phyloP scores from a whole-genome alignment of 495 filamentous ascomycete species.

The Apiosordaria backusii region DNA sequence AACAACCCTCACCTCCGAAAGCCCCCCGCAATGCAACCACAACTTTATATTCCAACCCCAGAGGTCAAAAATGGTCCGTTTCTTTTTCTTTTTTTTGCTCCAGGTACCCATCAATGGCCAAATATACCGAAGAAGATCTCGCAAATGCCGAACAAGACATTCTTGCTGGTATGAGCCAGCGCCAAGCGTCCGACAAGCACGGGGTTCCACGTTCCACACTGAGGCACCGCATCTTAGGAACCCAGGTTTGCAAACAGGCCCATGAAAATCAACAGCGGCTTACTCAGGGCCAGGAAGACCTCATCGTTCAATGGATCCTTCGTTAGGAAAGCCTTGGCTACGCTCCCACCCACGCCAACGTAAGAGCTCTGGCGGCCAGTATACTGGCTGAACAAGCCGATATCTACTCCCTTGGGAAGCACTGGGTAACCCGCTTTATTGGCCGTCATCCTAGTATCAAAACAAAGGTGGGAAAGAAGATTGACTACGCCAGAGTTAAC shows the following conservation, averaged over 20 bases:
- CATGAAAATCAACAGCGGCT: neutral
- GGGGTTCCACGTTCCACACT: slow-evolving; percentile 5
- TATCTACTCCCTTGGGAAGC: slow-evolving; percentile 1
- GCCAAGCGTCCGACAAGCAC: neutral
- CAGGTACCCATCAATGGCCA: too few species aligned
- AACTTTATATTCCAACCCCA: too few species aligned
- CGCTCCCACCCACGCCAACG: neutral
- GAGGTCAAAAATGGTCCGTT: too few species aligned
- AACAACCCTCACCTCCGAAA: too few species aligned
- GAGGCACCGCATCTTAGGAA: neutral
- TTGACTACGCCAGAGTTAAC: neutral
- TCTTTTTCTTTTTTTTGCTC: too few species aligned
- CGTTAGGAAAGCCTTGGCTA: neutral
- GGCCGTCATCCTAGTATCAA: neutral
- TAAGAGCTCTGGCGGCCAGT: neutral
- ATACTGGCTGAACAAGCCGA: too few species aligned
- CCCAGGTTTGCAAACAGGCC: neutral
- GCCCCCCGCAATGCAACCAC: too few species aligned
- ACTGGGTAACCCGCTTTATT: slow-evolving; percentile 2
- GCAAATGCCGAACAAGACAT: neutral
- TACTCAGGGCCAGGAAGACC: neutral
- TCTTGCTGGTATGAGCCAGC: neutral
- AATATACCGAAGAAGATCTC: slow-evolving; percentile 6
- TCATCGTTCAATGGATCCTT: neutral
- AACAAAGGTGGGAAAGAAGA: slow-evolving; percentile 1